Evolutionary conservation across 352 stramenopile genomes (phyloP), one percentile per base, ranked within the genome.

Genomic region (Phytopythium boreale): DNA sequence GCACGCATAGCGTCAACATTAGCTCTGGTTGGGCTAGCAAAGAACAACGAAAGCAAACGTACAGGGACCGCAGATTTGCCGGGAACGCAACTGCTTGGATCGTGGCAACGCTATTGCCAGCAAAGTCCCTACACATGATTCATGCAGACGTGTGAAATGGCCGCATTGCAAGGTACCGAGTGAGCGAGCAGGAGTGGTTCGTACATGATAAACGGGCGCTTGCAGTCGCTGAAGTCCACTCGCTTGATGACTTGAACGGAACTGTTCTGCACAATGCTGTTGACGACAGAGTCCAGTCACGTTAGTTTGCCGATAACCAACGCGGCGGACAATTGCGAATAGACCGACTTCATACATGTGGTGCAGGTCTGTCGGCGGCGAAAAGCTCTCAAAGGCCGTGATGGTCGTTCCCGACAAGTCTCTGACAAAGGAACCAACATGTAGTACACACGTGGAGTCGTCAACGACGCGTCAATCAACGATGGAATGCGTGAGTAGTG

Each of bases 61-160:
- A 76, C 69, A 76, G 51, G 10, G 55, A 51, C 3, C 37, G 61
- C 26, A 79, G 49, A 11, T 76, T 76, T n/a, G 60, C 49, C 37
- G 69, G 68, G 15, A 76, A 76, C 1, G 46, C 66, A 7, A 79
- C 66, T 37, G 63, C 69, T 66, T 65, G 62, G 63, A 78, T 73
- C 4, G 51, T 69, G 24, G 24, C 53, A 34, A 77, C 67, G 4
- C 15, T 61, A 49, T 77, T 77, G 52, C 64, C 61, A 12, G 70
- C 59, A 49, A 77, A 69, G 34, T 77, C 70, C 52, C 70, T 77
- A 17, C 8, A 56, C 11, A 56, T 1, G 7, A 4, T 17, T 19
- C 2, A 11, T 19, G 39, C 26, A 61, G 2, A 44, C 15, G 39
- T 29, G 24, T 24, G 39, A 15, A 57, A 11, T 29, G 1, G 39